Conservation (phyloP, 192 early-diverging fungal species). For the Phycomyces nitens region DNA sequence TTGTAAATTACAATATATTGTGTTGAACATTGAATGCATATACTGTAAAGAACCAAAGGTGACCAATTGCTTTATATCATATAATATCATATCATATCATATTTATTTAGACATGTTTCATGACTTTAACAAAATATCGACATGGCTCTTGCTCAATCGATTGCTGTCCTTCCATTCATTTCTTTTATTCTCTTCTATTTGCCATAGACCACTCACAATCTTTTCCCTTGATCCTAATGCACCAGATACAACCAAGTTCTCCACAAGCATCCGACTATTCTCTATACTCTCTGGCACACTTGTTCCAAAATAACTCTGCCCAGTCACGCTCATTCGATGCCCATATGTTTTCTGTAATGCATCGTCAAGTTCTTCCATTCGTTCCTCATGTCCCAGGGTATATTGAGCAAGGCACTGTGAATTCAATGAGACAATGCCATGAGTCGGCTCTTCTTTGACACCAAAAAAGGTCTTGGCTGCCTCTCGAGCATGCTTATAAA, state of each 20-base stretch:
- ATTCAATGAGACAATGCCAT: slow-evolving; percentile 55
- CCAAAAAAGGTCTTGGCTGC: slow-evolving; percentile 60
- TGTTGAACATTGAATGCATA: no score
- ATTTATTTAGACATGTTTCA: neutral
- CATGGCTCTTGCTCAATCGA: slow-evolving; percentile 12
- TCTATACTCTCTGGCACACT: slow-evolving; percentile 81
- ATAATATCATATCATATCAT: no score
- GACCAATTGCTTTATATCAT: no score
- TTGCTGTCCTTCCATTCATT: slow-evolving; percentile 10
- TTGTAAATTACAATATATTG: no score
- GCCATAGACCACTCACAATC: slow-evolving; percentile 30
- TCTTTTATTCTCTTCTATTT: neutral
- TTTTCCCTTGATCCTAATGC: slow-evolving; percentile 32
- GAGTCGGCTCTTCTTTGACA: slow-evolving; percentile 44
- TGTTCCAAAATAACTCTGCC: slow-evolving; percentile 81
- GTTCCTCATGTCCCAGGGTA: slow-evolving; percentile 73
- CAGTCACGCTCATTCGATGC: slow-evolving; percentile 69
- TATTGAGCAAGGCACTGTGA: slow-evolving; percentile 86
- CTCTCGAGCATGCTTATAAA: slow-evolving; percentile 49
- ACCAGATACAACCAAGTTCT: slow-evolving; percentile 46
- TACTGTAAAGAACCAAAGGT: no score
- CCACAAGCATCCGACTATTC: slow-evolving; percentile 61
- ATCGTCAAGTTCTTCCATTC: slow-evolving; percentile 63
- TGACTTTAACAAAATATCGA: slow-evolving; percentile 11
- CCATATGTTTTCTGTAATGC: slow-evolving; percentile 44